These are phyloP conservation scores for Ophiocytium majus DNA, from an alignment of 352 stramenopile genomes.

Conservation along the genomic window DNA sequence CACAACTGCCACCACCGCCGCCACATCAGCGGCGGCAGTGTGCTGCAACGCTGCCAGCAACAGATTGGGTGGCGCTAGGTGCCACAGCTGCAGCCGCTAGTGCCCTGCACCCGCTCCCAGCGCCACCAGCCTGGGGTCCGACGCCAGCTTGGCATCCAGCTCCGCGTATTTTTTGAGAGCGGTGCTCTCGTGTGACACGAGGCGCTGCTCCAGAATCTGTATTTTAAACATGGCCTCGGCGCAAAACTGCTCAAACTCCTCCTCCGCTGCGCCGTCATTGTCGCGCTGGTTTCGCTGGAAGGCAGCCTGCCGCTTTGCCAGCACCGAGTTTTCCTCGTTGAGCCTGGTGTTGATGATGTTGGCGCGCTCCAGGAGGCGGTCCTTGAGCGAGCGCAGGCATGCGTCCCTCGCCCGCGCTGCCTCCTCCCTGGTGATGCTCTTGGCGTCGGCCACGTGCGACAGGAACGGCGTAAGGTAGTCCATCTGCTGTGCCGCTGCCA, in stretches of 20 bases:
- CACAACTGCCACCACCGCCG: too few relatives aligned
- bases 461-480: constrained; percentile 90
- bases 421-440: constrained; percentile 75
- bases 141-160: constrained; percentile 82
- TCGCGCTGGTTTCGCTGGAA: constrained; percentile 85
- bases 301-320: constrained; percentile 82
- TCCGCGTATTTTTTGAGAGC: constrained; percentile 87
- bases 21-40: too few relatives aligned
- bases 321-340: constrained; percentile 82
- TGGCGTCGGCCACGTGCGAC: constrained; percentile 62
- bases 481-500: constrained; percentile 54
- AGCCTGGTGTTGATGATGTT: constrained; percentile 89
- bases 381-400: constrained; percentile 85
- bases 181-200: constrained; percentile 83
- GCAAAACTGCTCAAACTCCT: constrained; percentile 88
- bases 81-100: not conserved
- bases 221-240: constrained; percentile 92
- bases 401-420: constrained; percentile 76
- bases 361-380: constrained; percentile 81
- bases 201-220: constrained; percentile 83
- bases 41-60: too few relatives aligned
- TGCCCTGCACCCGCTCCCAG: not conserved
- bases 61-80: not conserved
- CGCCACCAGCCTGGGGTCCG: constrained; percentile 70
- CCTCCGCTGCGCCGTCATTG: constrained; percentile 80